Evolutionary conservation across 2,329 filamentous ascomycete genomes (phyloP).

Genomic region (Eutypa lata): DNA sequence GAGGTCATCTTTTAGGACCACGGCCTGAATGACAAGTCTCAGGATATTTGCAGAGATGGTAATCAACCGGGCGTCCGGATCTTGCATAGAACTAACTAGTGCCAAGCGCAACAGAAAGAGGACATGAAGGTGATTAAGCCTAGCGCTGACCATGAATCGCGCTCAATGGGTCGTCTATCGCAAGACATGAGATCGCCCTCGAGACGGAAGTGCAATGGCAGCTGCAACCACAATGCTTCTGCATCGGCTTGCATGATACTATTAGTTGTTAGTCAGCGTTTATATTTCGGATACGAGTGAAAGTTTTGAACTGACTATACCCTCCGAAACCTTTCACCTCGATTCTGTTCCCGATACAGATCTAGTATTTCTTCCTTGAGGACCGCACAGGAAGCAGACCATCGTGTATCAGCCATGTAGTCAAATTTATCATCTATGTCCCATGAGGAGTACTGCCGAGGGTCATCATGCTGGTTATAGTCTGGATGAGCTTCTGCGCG

Average conservation of each 20-base stretch:
- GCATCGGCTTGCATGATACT: slow-evolving; percentile 14
- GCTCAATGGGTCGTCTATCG: slow-evolving; percentile 17
- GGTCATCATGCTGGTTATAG: slow-evolving; percentile 2
- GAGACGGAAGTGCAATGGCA: slow-evolving; percentile 22
- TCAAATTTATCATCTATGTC: slow-evolving; percentile 1
- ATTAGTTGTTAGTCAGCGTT: neutral
- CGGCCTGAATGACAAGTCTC: slow-evolving; percentile 24
- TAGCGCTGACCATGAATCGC: slow-evolving; percentile 30
- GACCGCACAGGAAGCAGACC: slow-evolving; percentile 27
- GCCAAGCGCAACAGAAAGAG: slow-evolving; percentile 27
- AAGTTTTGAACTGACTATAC: neutral
- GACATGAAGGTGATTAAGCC: slow-evolving; percentile 31
- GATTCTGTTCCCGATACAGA: slow-evolving; percentile 18
- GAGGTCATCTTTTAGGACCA: slow-evolving; percentile 25
- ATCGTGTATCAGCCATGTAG: slow-evolving; percentile 22
- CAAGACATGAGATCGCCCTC: slow-evolving; percentile 11
- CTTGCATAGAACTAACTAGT: slow-evolving; percentile 15
- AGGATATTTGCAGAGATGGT: slow-evolving; percentile 26
- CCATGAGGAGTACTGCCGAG: slow-evolving; percentile 3
- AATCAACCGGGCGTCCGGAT: slow-evolving; percentile 22
- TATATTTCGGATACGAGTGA: neutral
- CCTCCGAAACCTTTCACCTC: slow-evolving; percentile 3
- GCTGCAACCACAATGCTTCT: slow-evolving; percentile 19
- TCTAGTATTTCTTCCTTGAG: slow-evolving; percentile 32
- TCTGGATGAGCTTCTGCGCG: slow-evolving; percentile 3